These are phyloP conservation scores for Graphiopsis chlorocephala DNA, from an alignment of 2,329 filamentous ascomycete species.

Conservation along the genomic window DNA sequence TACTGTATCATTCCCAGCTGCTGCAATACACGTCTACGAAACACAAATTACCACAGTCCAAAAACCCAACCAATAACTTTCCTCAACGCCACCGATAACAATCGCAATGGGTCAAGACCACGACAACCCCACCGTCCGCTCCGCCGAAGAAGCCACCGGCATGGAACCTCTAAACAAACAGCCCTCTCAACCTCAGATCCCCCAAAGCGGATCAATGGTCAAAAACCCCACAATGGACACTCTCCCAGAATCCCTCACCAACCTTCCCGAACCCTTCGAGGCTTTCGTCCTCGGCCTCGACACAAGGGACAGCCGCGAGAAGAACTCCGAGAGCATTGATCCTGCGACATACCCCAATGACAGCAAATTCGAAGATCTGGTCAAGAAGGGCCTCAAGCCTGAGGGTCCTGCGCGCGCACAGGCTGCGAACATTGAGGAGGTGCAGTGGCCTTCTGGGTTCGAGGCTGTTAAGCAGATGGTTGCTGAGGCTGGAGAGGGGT, in stretches of 20 bases:
- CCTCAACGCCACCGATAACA: background rate
- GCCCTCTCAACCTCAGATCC: slow-evolving; percentile 15
- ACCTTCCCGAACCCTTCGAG: slow-evolving; percentile 15
- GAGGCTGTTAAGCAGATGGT: slow-evolving; percentile 14
- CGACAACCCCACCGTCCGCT: slow-evolving; percentile 15
- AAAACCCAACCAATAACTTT: background rate
- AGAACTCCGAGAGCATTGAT: slow-evolving; percentile 10
- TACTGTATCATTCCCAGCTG: background rate
- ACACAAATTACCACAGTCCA: background rate
- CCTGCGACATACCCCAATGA: slow-evolving; percentile 4
- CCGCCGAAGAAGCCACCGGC: slow-evolving; percentile 14
- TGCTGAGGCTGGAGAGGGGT: background rate
- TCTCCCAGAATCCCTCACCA: slow-evolving; percentile 12
- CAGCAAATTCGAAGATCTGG: slow-evolving; percentile 19
- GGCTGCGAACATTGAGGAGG: background rate
- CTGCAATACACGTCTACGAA: background rate
- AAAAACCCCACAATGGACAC: slow-evolving; percentile 17
- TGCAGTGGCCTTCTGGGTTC: slow-evolving; percentile 7
- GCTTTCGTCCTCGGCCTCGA: slow-evolving; percentile 18
- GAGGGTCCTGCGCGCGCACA: slow-evolving; percentile 19
- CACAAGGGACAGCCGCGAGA: slow-evolving; percentile 9
- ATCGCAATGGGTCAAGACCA: background rate
- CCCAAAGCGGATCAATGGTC: slow-evolving; percentile 11
- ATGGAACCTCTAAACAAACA: slow-evolving; percentile 14
- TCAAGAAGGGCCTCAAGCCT: slow-evolving; percentile 13